Conservation (phyloP, 148 eudicot species). For the Silene conica region DNA sequence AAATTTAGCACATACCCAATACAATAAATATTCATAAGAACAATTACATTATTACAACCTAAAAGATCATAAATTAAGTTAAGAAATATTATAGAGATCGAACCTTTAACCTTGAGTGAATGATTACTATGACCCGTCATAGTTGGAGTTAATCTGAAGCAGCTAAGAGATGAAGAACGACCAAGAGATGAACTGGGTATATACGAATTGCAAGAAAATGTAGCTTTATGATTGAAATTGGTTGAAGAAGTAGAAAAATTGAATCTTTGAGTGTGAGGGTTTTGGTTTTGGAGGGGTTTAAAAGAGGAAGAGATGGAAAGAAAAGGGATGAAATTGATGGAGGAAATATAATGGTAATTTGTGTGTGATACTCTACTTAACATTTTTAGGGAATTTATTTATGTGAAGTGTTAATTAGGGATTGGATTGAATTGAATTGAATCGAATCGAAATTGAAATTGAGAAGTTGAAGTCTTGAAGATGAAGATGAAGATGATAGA, state of each 20-base stretch:
- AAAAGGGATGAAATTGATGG: constrained; percentile 23
- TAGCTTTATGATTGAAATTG: not conserved
- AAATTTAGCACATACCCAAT: not conserved
- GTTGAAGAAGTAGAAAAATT: constrained; percentile 15
- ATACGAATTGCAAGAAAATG: constrained; percentile 9
- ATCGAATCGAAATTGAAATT: not conserved
- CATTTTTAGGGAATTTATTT: not conserved
- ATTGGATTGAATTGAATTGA: too few relatives aligned
- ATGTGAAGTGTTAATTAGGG: too few relatives aligned
- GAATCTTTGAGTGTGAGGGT: constrained; percentile 12
- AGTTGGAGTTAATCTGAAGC: constrained; percentile 18
- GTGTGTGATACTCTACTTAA: not conserved
- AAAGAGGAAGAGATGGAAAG: constrained; percentile 17
- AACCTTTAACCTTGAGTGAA: constrained; percentile 28
- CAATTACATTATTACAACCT: not conserved
- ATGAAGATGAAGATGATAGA: not conserved
- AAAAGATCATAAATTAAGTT: not conserved
- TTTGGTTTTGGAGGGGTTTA: constrained; percentile 14
- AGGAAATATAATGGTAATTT: constrained; percentile 22
- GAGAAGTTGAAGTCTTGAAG: not conserved
- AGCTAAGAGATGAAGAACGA: constrained; percentile 6
- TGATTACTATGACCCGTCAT: constrained; percentile 25
- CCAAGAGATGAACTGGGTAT: constrained; percentile 22
- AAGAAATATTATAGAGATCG: not conserved
- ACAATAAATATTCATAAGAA: not conserved